These are phyloP conservation scores for Dissophora ornata DNA, from an alignment of 192 early-diverging fungal species.

Conservation along the genomic window DNA sequence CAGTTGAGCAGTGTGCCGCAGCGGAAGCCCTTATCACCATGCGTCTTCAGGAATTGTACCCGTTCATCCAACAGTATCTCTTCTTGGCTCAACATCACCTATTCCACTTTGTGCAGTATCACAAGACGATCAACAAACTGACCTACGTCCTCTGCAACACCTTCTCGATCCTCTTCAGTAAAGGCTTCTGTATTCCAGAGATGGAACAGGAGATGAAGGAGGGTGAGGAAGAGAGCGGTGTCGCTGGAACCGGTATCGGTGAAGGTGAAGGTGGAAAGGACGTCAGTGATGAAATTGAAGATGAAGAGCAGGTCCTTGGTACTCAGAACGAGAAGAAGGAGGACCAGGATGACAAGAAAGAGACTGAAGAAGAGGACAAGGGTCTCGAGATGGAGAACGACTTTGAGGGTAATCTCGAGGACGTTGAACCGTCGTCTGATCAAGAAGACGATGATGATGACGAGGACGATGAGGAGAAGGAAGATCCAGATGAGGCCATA, in stretches of 20 bases:
- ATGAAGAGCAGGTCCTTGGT: slow-evolving; percentile 95
- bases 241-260: slow-evolving; percentile 87
- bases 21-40: slow-evolving; percentile 49
- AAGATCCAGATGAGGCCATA: slow-evolving; percentile 90
- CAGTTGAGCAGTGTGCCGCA: slow-evolving; percentile 16
- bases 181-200: slow-evolving; percentile 91
- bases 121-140: slow-evolving; percentile 80
- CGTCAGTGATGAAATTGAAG: slow-evolving; percentile 97
- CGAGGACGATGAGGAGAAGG: slow-evolving; percentile 77
- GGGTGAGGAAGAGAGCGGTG: slow-evolving; percentile 64
- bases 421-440: slow-evolving; percentile 77
- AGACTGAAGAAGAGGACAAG: slow-evolving; percentile 83
- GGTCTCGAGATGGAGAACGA: slow-evolving; percentile 98
- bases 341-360: slow-evolving; percentile 65
- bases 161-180: slow-evolving; percentile 76
- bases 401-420: slow-evolving; percentile 92
- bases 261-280: slow-evolving; percentile 95
- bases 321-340: slow-evolving; percentile 79
- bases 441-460: slow-evolving; percentile 67
- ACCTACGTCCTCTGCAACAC: slow-evolving; percentile 76
- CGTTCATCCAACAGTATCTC: slow-evolving; percentile 73
- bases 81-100: slow-evolving; percentile 69
- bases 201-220: slow-evolving; percentile 70
- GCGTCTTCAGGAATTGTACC: slow-evolving; percentile 60
- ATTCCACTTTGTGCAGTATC: slow-evolving; percentile 65